Conservation (phyloP, 2,329 filamentous ascomycete species). For the Phyllosticta capitalensis region DNA sequence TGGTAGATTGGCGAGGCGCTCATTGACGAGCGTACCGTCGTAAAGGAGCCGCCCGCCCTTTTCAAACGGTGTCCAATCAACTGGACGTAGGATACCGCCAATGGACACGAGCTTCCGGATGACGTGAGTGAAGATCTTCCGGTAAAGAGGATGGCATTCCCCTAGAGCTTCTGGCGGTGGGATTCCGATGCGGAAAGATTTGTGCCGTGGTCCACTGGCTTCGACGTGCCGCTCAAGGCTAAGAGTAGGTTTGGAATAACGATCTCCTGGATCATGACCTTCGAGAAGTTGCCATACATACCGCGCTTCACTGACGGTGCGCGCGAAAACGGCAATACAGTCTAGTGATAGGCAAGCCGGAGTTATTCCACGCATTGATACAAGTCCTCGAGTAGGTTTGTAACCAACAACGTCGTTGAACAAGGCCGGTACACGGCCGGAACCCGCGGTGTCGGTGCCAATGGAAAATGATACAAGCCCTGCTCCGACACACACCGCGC, state of each 20-base stretch:
- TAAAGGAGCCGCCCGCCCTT: slow-evolving; percentile 47
- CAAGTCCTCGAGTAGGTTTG: slow-evolving; percentile 37
- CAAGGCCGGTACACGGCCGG: slow-evolving; percentile 39
- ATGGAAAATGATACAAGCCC: slow-evolving; percentile 47
- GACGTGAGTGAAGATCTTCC: slow-evolving; percentile 24
- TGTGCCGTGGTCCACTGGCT: slow-evolving; percentile 25
- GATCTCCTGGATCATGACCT: slow-evolving; percentile 40
- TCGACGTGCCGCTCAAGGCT: slow-evolving; percentile 26
- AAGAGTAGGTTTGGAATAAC: slow-evolving; percentile 40
- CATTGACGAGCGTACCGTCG: slow-evolving; percentile 48
- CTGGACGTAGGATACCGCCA: slow-evolving; percentile 21
- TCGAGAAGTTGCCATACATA: slow-evolving; percentile 39
- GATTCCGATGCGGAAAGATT: slow-evolving; percentile 39
- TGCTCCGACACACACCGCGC: slow-evolving; percentile 44
- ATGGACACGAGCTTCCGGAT: slow-evolving; percentile 20
- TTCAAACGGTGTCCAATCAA: slow-evolving; percentile 36
- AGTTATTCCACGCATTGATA: slow-evolving; percentile 45
- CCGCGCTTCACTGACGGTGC: slow-evolving; percentile 41
- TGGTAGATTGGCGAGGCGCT: slow-evolving; percentile 38
- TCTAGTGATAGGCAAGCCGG: slow-evolving; percentile 50
- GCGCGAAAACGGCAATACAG: slow-evolving; percentile 46
- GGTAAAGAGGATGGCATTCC: slow-evolving; percentile 33
- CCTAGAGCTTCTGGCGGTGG: slow-evolving; percentile 37
- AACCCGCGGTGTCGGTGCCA: slow-evolving; percentile 48
- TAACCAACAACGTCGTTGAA: slow-evolving; percentile 15